Evolutionary conservation across 441 rosid species (phyloP), one percentile per base, ranked within the genome.

Genomic region (Iberis amara): DNA sequence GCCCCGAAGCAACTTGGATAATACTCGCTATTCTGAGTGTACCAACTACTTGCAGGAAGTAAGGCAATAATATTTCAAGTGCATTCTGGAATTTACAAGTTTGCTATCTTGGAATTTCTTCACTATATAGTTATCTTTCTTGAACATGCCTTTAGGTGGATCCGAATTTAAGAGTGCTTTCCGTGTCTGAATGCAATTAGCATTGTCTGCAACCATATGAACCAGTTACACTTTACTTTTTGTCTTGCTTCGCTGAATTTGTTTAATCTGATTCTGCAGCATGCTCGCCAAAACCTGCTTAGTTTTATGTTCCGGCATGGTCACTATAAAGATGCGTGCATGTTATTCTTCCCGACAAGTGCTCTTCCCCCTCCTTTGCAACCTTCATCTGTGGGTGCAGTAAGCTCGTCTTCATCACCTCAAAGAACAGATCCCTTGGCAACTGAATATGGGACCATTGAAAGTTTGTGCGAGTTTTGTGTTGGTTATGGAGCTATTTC

Each of bases 281-380:
- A 82, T 78, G 86, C 92, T 72, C 88, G 90, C 31, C 88, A 79
- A 73, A 86, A 86, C 74, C 73, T 84, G 74, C 83, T 92, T 71
- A 77, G 80, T 52, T 92, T 89, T 71, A 84, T 86, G 90, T 89
- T 89, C 65, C 81, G 79, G 73, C 97, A 92, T 66, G 99, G 97
- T 52, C 97, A 75, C 69, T 89, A 63, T 59, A 68, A 54, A 45
- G 97, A 92, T 56, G 99, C 90, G 27, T 92, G 97, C 79, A 54
- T 74, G 61, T 66, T 92, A 68, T 89, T 92, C 79, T 89, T 92
- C 75, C 95, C 96, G 14, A 77, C 52, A 18, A 72, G 73, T 76
- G 79, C 76, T 72, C 73, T 81, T 71, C 91, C 98, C 32, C 68
- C 84, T 39, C 75, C 94, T 61, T 68, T 89, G 75, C 95, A 82